A percentile compares a stretch with the other conserved stretches of the same genome.
Evolutionary conservation across 2,329 filamentous ascomycete species (phyloP).

Genomic region (Rutstroemia sydowiana): DNA sequence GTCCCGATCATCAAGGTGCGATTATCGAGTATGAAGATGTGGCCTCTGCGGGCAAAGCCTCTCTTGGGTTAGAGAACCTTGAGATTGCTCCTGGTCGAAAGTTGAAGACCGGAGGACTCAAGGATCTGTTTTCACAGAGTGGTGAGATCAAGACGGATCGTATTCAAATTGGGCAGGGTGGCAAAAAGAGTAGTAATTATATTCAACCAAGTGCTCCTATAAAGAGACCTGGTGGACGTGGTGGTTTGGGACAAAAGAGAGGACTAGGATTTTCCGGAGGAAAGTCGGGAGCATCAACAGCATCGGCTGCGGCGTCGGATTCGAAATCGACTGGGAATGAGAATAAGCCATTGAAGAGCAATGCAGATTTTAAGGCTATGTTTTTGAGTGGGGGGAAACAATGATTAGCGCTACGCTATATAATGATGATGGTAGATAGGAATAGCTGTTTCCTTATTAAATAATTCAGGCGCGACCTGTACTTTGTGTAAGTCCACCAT

Average conservation of each 20-base stretch:
- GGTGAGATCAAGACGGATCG: constrained; percentile 38
- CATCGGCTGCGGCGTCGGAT: constrained; percentile 4
- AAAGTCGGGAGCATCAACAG: background rate
- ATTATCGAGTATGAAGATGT: constrained; percentile 72
- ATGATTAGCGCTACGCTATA: background rate
- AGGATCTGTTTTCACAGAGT: constrained; percentile 47
- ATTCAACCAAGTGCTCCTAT: constrained; percentile 26
- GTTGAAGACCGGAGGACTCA: constrained; percentile 46
- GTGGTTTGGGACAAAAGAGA: constrained; percentile 31
- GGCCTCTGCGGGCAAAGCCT: constrained; percentile 62
- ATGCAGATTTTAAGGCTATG: constrained; percentile 49
- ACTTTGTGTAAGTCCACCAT: constrained; percentile 38
- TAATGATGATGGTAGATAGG: background rate
- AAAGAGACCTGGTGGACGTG: constrained; percentile 32
- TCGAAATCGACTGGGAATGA: constrained; percentile 20
- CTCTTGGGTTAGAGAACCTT: constrained; percentile 49
- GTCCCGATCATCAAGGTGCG: constrained; percentile 76
- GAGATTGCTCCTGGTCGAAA: constrained; percentile 45
- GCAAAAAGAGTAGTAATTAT: constrained; percentile 21
- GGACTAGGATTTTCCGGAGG: constrained; percentile 28
- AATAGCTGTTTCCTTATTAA: background rate
- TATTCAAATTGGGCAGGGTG: constrained; percentile 30
- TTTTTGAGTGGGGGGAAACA: constrained; percentile 25
- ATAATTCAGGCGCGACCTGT: constrained; percentile 26
- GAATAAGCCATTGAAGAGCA: constrained; percentile 39